Evolutionary conservation across 164 flowering plant genomes (phyloP), one percentile per base, ranked within the genome.

Genomic region (Euptelea pleiosperma): DNA sequence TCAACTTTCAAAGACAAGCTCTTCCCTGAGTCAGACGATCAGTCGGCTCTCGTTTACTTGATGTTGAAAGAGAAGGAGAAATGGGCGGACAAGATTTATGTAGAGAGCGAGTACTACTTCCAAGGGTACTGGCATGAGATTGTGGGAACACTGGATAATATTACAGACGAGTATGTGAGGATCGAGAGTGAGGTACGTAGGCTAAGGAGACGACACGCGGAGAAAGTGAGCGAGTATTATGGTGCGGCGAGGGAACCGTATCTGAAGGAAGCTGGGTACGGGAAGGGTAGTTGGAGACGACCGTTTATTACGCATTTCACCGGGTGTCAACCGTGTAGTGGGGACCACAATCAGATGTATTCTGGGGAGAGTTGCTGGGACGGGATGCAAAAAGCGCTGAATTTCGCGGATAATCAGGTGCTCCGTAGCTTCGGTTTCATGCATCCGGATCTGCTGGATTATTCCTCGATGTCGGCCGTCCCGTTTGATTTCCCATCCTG

Each of bases 321-420:
- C 6, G 98, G 98, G 4, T 93, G 98, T 47, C 96, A 93, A 73
- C 97, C 97, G 0, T 90, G 97, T 55, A 90, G 89, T 54, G 98
- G 98, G 61, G 59, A 75, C 40, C 96, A 88, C 71, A 93, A 88
- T 48, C 36, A 71, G 76, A 73, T 72, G 66, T 90, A 87, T 57
- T 39, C 78, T 1, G 87, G 81, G 0, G 73, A 80, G 52, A 63
- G 70, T n/a, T 92, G 98, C 52, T 78, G 76, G 83, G 65, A 77
- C 0, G 89, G 90, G 24, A 90, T 93, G 97, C 55, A 66, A 37
- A 77, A 33, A 50, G 98, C 80, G 0, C 57, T 93, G 44, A 81
- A 77, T 37, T 93, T 89, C 51, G 98, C 98, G 0, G 98, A 93
- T 62, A 83, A 93, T 75, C 98, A 93, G 63, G 97, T 93, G 62